Percentiles rank a stretch among this genome's conserved stretches.
Evolutionary conservation across 1,139 yeast species (phyloP).

Genomic region (Hanseniaspora sp.): DNA sequence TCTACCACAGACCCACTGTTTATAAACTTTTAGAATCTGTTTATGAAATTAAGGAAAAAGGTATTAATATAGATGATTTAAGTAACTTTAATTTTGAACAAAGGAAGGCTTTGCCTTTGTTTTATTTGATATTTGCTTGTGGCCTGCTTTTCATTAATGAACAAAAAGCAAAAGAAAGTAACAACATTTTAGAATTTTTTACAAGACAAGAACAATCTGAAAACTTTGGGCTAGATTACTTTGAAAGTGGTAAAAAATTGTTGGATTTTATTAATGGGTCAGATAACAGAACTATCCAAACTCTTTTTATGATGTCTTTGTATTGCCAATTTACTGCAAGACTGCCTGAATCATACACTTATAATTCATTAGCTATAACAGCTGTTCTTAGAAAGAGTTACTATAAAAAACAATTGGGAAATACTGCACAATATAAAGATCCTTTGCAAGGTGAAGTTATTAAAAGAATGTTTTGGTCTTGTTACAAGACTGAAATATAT

Average conservation of each 20-base stretch:
- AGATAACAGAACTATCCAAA: constrained; percentile 58
- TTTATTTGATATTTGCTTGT: constrained; percentile 59
- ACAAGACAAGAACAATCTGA: constrained; percentile 38
- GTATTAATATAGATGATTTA: background rate
- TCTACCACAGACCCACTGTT: constrained; percentile 76
- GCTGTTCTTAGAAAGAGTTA: constrained; percentile 75
- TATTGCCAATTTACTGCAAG: constrained; percentile 83
- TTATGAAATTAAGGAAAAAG: constrained; percentile 4
- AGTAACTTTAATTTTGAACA: constrained; percentile 60
- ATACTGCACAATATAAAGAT: constrained; percentile 34
- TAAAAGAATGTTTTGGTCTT: constrained; percentile 76
- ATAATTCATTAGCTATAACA: constrained; percentile 76
- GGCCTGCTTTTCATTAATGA: constrained; percentile 57
- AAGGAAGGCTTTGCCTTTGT: constrained; percentile 63
- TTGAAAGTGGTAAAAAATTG: constrained; percentile 67
- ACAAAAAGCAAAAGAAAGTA: constrained; percentile 22
- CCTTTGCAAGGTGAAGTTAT: constrained; percentile 75
- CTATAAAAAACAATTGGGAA: constrained; percentile 46
- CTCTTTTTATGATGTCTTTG: constrained; percentile 55
- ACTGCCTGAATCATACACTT: constrained; percentile 75
- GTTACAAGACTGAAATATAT: constrained; percentile 80
- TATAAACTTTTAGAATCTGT: constrained; percentile 29
- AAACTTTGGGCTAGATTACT: constrained; percentile 74
- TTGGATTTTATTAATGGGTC: constrained; percentile 57
- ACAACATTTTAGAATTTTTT: constrained; percentile 29